Conservation (phyloP, 106 monocot species). For the Dendrobium huoshanense region DNA sequence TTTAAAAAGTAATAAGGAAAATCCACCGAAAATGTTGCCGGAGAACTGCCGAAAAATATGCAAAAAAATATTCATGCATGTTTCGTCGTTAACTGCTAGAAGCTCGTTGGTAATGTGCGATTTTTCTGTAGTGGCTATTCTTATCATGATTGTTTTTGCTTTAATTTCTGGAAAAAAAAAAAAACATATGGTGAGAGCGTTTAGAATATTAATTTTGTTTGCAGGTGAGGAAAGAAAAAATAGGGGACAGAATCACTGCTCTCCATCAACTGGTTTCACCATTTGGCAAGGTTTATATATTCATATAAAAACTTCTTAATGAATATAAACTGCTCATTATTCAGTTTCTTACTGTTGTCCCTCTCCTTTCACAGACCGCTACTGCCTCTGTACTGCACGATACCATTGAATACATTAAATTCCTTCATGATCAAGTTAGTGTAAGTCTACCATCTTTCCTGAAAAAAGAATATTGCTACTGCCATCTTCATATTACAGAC, state of each 20-base stretch:
- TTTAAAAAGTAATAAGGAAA: too few relatives aligned
- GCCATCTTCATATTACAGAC: too few relatives aligned
- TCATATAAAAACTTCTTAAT: background rate
- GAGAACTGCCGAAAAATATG: too few relatives aligned
- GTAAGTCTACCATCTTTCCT: slow-evolving; percentile 20
- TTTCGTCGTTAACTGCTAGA: too few relatives aligned
- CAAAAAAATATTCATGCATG: too few relatives aligned
- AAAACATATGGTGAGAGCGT: background rate
- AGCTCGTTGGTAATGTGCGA: too few relatives aligned
- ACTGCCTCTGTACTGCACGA: slow-evolving; percentile 84
- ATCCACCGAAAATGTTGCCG: too few relatives aligned
- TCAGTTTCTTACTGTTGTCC: background rate
- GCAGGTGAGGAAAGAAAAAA: slow-evolving; percentile 76
- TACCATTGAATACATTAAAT: slow-evolving; percentile 83
- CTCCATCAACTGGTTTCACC: slow-evolving; percentile 75
- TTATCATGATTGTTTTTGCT: background rate
- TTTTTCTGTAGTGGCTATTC: too few relatives aligned
- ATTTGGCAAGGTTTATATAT: slow-evolving; percentile 59
- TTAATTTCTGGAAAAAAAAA: background rate
- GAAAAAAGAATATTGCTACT: background rate
- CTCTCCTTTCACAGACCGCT: slow-evolving; percentile 45
- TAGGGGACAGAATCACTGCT: slow-evolving; percentile 70
- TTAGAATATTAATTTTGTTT: background rate
- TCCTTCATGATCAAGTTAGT: slow-evolving; percentile 81
- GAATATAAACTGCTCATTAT: background rate